Base-by-base conservation (phyloP, 2,329 filamentous ascomycete genomes). In the Thyridium curvatum region DNA sequence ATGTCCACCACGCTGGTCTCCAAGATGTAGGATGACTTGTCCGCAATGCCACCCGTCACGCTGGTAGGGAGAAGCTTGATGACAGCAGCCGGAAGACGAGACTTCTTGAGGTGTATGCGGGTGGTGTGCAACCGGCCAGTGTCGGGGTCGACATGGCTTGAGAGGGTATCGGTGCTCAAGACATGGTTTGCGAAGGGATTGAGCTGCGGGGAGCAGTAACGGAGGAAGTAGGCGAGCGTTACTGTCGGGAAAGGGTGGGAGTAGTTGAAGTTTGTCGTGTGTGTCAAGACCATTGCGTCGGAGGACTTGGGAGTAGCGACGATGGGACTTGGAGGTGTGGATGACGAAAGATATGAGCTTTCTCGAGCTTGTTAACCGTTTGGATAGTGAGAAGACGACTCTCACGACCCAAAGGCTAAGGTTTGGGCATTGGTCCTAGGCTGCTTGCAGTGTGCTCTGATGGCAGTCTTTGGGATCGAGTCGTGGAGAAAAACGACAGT, bases 221-320 rank as follows among this genome's bases (percentile, higher is more conserved):
- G 85, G 36, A 93, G 82, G 65, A 91, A 93, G 73, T 88, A 93
- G 65, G 86, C 86, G 60, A 93, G 82, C 35, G 86, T 88, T 45
- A 93, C 86, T 59, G 86, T 86, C 45, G 85, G 81, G 67, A 91
- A 91, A 35, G 84, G 82, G 63, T 91, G 87, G 48, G 81, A 74
- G 71, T 90, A 89, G 53, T 74, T 77, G 60, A 86, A 83, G 63
- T 75, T 79, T 52, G 77, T 80, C 39, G 74, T 77, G 60, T 79
- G 76, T 7, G 72, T 77, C 62, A 80, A 73, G 46, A 80, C 76
- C 76, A 80, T 80, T 40, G 56, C 72, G 54, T 46, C 55, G 40
- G 42, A 32, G 18, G 38, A 29, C 17, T 6, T 26, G 21, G 21
- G 21, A n/a, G n/a, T 26, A 10, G 21, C 21, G 21, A 26, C 21